Base-by-base conservation (phyloP, 2,329 filamentous ascomycete genomes). In the Aspergillus unguis region DNA sequence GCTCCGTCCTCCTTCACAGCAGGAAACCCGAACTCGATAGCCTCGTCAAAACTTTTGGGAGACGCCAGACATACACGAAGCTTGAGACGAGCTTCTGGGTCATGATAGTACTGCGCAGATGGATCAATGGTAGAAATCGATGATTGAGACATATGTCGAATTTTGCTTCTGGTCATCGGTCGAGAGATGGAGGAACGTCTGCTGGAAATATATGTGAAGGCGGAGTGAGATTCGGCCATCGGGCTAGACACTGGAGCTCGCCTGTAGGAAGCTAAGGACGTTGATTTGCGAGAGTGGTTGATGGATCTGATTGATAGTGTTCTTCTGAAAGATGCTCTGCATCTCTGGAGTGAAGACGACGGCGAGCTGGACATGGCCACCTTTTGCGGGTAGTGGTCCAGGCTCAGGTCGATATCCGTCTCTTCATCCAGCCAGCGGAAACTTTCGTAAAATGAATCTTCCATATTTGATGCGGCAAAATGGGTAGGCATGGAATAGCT, bases 21-120 rank as follows among this genome's bases (percentile, higher is more conserved):
- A 0, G 91, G 90, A 63, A 96, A 97, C 0, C 92, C 92, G 71
- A 95, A 96, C 67, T 95, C 89, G 48, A 97, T 83, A 1, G 90
- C 91, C 71, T 97, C 92, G 67, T 97, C 92, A 62, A 97, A 97
- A 67, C 95, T 96, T 61, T 95, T 89, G 1, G 92, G 88, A 1
- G 91, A 95, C 6, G 89, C 88, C 23, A 96, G 81, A 64, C 92
- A 96, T 5, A 90, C 85, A 9, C 91, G 85, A 23, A 97, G 77
- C 72, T 95, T 96, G 62, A 90, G 79, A 32, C 92, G 84, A 36
- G 92, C 90, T 67, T 95, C 89, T 0, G 91, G 90, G 62, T 96
- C 91, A 67, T 90, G 89, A 65, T 96, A 96, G 72, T 96, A 88
- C 35, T 88, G 83, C 3, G 90, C 88, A 32, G 81, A 79, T 4